Evolutionary conservation across 163 green algal genomes (phyloP).

Genomic region (Chlamydomonas reinhardtii): DNA sequence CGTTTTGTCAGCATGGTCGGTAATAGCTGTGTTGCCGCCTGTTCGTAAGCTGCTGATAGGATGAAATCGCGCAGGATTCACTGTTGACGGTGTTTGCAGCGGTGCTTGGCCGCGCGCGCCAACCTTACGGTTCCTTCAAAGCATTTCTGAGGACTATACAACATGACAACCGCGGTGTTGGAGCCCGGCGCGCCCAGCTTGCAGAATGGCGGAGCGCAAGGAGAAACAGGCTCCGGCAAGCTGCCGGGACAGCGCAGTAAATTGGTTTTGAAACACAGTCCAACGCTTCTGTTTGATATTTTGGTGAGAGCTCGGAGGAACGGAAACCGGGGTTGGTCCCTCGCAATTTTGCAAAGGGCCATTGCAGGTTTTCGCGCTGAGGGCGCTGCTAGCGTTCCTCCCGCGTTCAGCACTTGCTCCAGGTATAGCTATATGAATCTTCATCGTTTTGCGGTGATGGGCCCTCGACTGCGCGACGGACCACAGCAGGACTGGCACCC

Average conservation of each 20-base stretch:
- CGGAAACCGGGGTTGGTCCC: not conserved
- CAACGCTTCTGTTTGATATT: constrained; percentile 4
- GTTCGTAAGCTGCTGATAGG: too few relatives aligned
- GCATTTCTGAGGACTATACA: too few relatives aligned
- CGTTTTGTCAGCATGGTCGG: too few relatives aligned
- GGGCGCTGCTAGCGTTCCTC: not conserved
- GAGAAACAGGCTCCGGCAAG: too few relatives aligned
- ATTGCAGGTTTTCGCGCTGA: not conserved
- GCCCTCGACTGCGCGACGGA: not conserved
- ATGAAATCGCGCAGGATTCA: too few relatives aligned
- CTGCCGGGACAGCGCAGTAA: not conserved
- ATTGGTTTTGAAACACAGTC: constrained; percentile 7
- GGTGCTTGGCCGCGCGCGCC: too few relatives aligned
- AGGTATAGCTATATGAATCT: not conserved
- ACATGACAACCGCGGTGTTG: too few relatives aligned
- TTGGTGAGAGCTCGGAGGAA: not conserved
- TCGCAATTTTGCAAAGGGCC: not conserved
- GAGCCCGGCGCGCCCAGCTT: too few relatives aligned
- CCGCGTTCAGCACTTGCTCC: not conserved
- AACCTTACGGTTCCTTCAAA: too few relatives aligned
- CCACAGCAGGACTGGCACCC: not conserved
- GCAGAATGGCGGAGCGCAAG: too few relatives aligned
- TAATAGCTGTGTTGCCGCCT: too few relatives aligned
- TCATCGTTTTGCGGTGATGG: not conserved
- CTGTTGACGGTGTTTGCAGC: too few relatives aligned